Evolutionary conservation across 2,329 filamentous ascomycete genomes (phyloP), one percentile per base, ranked within the genome.

Genomic region (Pestalotiopsis sp.): DNA sequence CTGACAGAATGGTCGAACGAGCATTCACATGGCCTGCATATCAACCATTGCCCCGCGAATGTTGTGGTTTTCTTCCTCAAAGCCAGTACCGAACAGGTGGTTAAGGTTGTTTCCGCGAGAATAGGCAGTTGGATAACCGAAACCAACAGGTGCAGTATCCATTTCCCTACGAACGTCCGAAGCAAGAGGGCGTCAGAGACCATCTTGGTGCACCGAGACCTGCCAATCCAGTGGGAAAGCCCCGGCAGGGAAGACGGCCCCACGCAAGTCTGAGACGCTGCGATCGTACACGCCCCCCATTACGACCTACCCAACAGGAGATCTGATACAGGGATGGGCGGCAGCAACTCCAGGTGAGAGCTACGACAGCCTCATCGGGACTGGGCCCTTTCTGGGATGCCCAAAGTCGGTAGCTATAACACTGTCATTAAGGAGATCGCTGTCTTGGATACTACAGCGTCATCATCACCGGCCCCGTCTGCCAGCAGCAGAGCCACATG

Each of bases 301-400:
- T 67, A 27, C 66, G 66, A 67, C 66, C 66, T 63, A 63, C 57
- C 65, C 58, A 63, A 62, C 66, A 56, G 13, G 66, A 67, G 66
- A 67, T 67, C 66, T 63, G 66, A 67, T 63, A 63, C 66, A 67
- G 31, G 66, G 66, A 67, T 67, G 14, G 66, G 20, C 58, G 59
- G 66, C 17, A 36, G 40, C 52, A 20, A 66, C 65, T 17, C 36
- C 56, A 40, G 40, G 56, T 56, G 52, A 20, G 52, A 60, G 56
- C 25, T 27, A 38, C 52, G 65, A 38, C 65, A 66, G 65, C 65
- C 65, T 66, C 65, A 66, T 60, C 52, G 40, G 65, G 56, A 40
- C 38, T 66, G 31, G 65, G 41, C 59, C 27, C 66, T 63, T 13
- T 67, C 59, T 63, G 59, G 59, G 57, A 62, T 62, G 57, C 59